Conservation (phyloP, 2,329 filamentous ascomycete genomes). For the Fusarium protoensiforme region DNA sequence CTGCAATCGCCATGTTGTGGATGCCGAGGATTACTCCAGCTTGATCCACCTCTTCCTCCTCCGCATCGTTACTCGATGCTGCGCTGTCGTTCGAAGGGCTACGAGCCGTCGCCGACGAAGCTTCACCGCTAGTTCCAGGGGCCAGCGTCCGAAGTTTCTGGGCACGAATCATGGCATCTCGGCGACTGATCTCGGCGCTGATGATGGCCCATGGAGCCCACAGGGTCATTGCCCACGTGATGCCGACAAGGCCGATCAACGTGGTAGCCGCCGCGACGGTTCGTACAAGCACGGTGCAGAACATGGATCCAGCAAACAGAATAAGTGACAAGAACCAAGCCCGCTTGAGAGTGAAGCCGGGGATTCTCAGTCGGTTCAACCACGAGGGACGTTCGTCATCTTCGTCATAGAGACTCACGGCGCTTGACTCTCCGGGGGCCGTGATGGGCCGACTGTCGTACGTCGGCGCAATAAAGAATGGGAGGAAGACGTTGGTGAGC, state of each 20-base stretch:
- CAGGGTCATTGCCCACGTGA: slow-evolving; percentile 91
- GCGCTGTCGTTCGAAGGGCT: slow-evolving; percentile 17
- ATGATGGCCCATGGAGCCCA: slow-evolving; percentile 98
- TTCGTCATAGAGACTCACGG: slow-evolving; percentile 43
- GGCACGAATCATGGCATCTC: slow-evolving; percentile 70
- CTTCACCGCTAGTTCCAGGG: slow-evolving; percentile 13
- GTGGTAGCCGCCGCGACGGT: slow-evolving; percentile 78
- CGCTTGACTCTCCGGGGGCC: slow-evolving; percentile 47
- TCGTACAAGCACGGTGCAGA: slow-evolving; percentile 82
- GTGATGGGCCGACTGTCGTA: slow-evolving; percentile 65
- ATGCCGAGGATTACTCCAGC: slow-evolving; percentile 93
- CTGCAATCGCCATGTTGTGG: slow-evolving; percentile 93
- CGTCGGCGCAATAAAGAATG: slow-evolving; percentile 85
- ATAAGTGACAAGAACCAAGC: slow-evolving; percentile 88
- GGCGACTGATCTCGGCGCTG: slow-evolving; percentile 87
- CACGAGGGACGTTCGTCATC: slow-evolving; percentile 53
- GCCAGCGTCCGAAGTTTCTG: slow-evolving; percentile 42
- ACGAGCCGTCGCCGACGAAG: slow-evolving; percentile 14
- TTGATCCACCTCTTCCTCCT: slow-evolving; percentile 73
- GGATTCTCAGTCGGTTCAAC: slow-evolving; percentile 77
- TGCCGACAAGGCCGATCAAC: slow-evolving; percentile 83
- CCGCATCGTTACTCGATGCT: slow-evolving; percentile 39
- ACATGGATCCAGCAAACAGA: slow-evolving; percentile 86
- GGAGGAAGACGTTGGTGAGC: slow-evolving; percentile 82
- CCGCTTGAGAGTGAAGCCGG: slow-evolving; percentile 85